Evolutionary conservation across 1,139 yeast genomes (phyloP).

Genomic region (Candida anutae): DNA sequence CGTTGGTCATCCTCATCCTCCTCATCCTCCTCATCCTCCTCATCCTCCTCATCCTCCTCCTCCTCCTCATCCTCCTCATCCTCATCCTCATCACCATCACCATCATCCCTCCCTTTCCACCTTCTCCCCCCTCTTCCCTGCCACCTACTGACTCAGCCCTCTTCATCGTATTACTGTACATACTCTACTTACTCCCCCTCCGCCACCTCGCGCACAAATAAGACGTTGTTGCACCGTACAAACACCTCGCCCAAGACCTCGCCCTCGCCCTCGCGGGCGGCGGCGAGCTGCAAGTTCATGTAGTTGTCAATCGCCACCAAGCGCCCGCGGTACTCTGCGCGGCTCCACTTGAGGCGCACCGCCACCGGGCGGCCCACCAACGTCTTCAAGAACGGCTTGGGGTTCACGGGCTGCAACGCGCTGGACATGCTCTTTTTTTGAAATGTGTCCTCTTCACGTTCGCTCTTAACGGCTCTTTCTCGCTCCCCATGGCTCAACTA

Average conservation of each 20-base stretch:
- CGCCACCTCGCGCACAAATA: slow-evolving; percentile 47
- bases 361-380: slow-evolving; percentile 61
- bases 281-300: slow-evolving; percentile 79
- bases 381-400: slow-evolving; percentile 81
- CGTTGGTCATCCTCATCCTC: too few species aligned
- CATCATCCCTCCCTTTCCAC: too few species aligned
- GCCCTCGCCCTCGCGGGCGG: slow-evolving; percentile 40
- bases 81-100: too few species aligned
- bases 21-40: too few species aligned
- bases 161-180: not conserved
- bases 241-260: slow-evolving; percentile 70
- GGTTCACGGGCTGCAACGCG: slow-evolving; percentile 72
- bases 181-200: not conserved
- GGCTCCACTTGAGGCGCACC: slow-evolving; percentile 91
- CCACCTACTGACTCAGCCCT: too few species aligned
- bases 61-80: too few species aligned
- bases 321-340: slow-evolving; percentile 82
- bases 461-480: not conserved
- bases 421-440: slow-evolving; percentile 5
- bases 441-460: slow-evolving; percentile 1
- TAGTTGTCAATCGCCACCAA: slow-evolving; percentile 82
- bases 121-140: too few species aligned
- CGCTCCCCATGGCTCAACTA: slow-evolving; percentile 2
- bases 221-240: slow-evolving; percentile 75
- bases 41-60: too few species aligned